Base-by-base conservation (phyloP, 106 monocot genomes). In the Allium cepa region DNA sequence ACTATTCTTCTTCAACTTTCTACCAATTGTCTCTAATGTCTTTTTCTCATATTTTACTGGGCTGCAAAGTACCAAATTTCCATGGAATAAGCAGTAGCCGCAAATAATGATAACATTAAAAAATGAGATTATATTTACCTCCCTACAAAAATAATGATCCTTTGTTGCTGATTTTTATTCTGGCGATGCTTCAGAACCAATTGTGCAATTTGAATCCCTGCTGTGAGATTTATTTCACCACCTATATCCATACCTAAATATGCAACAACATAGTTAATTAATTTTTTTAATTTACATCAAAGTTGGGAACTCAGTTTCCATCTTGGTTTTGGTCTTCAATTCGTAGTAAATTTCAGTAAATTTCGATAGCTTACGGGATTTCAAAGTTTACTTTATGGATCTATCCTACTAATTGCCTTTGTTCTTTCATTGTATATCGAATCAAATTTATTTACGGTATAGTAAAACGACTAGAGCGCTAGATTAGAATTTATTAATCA, bases 181-280 rank as follows among this genome's bases (percentile, higher is more conserved):
- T 99, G 97, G 15, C 97, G 86, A 61, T 99, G 97, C 64, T 99
- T 99, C 47, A 99, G 92, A 76, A 92, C 97, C 82, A 99, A 79
- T 57, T 99, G 97, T 49, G 97, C 97, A 70, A 99, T 82, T 77
- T 99, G 97, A 17, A 99, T 99, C 16, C 88, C 97, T 26, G 89
- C 72, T 8, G 92, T 83, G 76, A 99, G 62, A 75, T 90, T 92
- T 71, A 81, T 73, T 63, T 99, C 97, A 63, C 89, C 92, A 46
- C 97, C 92, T 64, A 90, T 70, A 69, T 89, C 89, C 53, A 99
- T 65, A 28, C 87, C 92, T 92, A 69, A 10, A 66, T 46, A 55
- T n/a, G 47, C n/a, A 76, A 65, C 60, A 55, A 7, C n/a, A 45
- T 36, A 36, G 22, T 0, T 36, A 36, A 1, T 36, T 36, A 36